phyloP scores from a whole-genome alignment of 73 alveolate genomes.

The Tetrahymena malaccensis region DNA sequence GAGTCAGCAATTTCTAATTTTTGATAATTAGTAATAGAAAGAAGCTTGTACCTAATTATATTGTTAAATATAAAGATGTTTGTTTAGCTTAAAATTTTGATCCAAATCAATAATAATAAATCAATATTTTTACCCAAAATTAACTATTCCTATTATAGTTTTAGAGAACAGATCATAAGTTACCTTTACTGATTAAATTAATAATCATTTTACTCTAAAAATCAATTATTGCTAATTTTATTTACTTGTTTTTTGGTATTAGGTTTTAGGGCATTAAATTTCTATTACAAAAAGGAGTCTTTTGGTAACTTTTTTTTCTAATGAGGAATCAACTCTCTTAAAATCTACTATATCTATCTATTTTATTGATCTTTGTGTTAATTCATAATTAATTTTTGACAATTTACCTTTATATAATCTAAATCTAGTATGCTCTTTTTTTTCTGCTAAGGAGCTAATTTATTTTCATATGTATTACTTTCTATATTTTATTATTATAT shows the following conservation, averaged over 20 bases:
- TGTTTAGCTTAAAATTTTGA: background rate
- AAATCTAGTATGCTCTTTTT: background rate
- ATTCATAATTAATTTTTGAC: background rate
- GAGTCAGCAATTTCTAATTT: background rate
- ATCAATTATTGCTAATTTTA: background rate
- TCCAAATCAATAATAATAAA: background rate
- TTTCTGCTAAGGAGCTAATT: background rate
- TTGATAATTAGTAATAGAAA: background rate
- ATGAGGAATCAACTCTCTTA: background rate
- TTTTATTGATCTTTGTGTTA: background rate
- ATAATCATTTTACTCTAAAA: too few species aligned
- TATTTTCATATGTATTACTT: background rate
- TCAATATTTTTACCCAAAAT: background rate
- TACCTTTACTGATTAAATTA: background rate
- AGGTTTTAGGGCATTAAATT: background rate
- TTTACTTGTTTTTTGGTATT: background rate
- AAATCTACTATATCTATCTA: background rate
- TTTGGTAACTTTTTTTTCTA: background rate
- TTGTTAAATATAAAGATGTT: too few species aligned
- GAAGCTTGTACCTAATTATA: background rate
- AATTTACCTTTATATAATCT: background rate
- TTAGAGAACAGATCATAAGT: background rate
- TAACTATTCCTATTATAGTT: background rate
- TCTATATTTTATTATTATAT: background rate
- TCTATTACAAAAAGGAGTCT: background rate